Percentiles rank a stretch among this genome's conserved stretches.
phyloP scores from a whole-genome alignment of 441 rosid species.

The Euphorbia corollata region DNA sequence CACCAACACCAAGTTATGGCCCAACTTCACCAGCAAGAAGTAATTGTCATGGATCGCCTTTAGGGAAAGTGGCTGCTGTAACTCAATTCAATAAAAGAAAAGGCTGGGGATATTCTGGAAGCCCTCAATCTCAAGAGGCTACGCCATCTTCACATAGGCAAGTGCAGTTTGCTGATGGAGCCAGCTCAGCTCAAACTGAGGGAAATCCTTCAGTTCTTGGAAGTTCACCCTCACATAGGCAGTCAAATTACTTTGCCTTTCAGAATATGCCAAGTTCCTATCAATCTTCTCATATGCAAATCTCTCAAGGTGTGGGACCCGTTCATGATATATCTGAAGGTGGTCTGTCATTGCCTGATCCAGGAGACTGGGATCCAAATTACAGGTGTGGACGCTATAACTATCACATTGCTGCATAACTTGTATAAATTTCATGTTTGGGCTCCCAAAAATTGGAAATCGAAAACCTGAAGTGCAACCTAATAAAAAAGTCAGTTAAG shows the following conservation, averaged over 20 bases:
- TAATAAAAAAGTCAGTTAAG: background rate
- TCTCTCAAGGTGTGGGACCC: conserved; percentile 37
- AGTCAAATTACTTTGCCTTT: conserved; percentile 40
- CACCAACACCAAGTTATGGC: conserved; percentile 88
- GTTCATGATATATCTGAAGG: conserved; percentile 50
- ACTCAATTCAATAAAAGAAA: conserved; percentile 84
- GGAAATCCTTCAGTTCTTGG: conserved; percentile 43
- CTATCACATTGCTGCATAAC: background rate
- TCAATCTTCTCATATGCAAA: conserved; percentile 33
- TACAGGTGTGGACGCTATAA: conserved; percentile 54
- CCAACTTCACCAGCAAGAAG: conserved; percentile 94
- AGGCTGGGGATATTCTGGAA: conserved; percentile 72
- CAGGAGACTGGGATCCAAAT: conserved; percentile 99
- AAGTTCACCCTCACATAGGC: conserved; percentile 51
- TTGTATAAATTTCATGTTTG: background rate
- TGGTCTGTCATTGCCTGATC: conserved; percentile 63
- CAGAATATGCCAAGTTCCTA: conserved; percentile 48
- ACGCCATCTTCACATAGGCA: conserved; percentile 55
- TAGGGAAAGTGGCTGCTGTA: conserved; percentile 76
- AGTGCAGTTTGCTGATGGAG: conserved; percentile 55
- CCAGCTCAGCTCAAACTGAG: conserved; percentile 46
- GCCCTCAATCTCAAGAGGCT: conserved; percentile 64
- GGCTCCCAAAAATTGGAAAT: background rate
- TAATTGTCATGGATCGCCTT: conserved; percentile 87
- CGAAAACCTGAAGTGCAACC: background rate